Conservation (phyloP, 1,284 basidiomycete genomes). For the Rhodotorula sp. region DNA sequence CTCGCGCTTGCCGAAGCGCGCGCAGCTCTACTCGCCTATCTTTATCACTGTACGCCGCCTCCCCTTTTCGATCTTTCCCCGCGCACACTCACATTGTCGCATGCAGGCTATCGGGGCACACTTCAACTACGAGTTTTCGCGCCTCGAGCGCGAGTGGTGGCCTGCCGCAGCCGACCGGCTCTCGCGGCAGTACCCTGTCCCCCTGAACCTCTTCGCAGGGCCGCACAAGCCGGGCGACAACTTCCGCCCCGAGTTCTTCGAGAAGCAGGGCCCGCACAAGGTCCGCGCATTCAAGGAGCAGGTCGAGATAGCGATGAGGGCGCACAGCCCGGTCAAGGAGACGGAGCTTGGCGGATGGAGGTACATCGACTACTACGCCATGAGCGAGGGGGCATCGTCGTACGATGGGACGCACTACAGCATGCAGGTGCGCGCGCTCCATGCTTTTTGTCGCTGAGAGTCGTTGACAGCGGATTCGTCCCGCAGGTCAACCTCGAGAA, state of each 20-base stretch:
- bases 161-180: not conserved
- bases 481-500: constrained; percentile 20
- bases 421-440: not conserved
- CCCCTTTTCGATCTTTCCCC: not conserved
- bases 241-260: not conserved
- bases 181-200: not conserved
- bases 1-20: not conserved
- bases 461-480: too few species aligned
- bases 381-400: not conserved
- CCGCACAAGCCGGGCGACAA: not conserved
- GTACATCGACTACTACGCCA: constrained; percentile 6
- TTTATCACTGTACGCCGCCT: constrained; percentile 1
- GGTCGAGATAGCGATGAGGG: not conserved
- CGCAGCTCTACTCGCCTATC: constrained; percentile 5
- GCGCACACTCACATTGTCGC: not conserved
- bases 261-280: not conserved
- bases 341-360: not conserved
- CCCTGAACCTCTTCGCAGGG: constrained; percentile 9
- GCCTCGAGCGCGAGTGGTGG: not conserved
- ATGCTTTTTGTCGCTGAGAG: not conserved
- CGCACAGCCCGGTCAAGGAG: not conserved
- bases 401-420: constrained; percentile 11
- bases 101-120: not conserved
- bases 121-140: not conserved
- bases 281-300: constrained; percentile 6